Percentiles rank a stretch among this genome's conserved stretches.
These are phyloP conservation scores for Biscutella laevigata DNA, from an alignment of 441 rosid species.

Conservation along the genomic window DNA sequence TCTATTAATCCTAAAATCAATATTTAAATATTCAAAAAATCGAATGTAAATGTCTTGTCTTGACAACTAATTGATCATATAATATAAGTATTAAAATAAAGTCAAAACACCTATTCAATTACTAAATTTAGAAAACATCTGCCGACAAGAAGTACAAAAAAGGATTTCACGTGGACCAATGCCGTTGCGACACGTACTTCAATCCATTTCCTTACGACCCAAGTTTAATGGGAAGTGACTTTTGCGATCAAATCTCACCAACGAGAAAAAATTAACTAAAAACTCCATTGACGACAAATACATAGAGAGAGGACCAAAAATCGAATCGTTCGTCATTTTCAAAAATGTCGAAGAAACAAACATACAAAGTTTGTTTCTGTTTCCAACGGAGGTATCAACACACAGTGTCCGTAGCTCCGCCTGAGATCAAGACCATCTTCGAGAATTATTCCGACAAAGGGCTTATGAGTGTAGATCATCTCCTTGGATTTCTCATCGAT, in stretches of 20 bases:
- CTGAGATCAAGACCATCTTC: slow-evolving; percentile 56
- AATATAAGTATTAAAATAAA: neutral
- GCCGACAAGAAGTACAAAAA: neutral
- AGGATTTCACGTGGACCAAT: slow-evolving; percentile 7
- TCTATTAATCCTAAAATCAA: too few relatives aligned
- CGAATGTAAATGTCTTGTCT: too few relatives aligned
- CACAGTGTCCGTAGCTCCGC: slow-evolving; percentile 55
- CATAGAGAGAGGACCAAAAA: too few relatives aligned
- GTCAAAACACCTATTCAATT: neutral
- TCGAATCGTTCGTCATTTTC: neutral
- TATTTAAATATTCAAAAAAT: too few relatives aligned
- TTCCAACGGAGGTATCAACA: slow-evolving; percentile 54
- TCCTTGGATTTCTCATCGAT: slow-evolving; percentile 54
- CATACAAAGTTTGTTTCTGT: slow-evolving; percentile 73
- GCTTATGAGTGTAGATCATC: slow-evolving; percentile 44
- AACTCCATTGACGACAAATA: neutral
- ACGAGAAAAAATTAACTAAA: neutral
- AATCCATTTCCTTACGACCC: slow-evolving; percentile 5
- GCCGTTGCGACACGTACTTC: neutral
- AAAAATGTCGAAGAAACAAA: slow-evolving; percentile 75
- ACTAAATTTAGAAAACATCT: neutral
- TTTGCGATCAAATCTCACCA: slow-evolving; percentile 7
- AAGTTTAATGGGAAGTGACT: slow-evolving; percentile 8
- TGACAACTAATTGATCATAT: too few relatives aligned
- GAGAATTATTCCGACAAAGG: slow-evolving; percentile 55